Base-by-base conservation (phyloP, 371 early-diverging fungal species). In the Synchytrium microbalum region DNA sequence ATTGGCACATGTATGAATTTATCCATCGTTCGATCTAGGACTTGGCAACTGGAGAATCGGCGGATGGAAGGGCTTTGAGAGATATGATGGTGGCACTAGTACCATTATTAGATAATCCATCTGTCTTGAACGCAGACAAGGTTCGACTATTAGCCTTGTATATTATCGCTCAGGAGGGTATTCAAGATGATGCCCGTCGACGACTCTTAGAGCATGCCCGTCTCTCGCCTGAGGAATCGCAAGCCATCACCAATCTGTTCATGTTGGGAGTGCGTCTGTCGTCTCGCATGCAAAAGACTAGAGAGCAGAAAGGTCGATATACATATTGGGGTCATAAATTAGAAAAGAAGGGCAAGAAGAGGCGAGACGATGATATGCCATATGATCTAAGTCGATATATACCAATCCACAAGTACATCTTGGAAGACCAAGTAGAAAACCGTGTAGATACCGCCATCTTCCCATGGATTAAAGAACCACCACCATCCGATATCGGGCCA, bases 131-230 rank as follows among this genome's bases (percentile, higher is more conserved):
- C 56, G 29, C 56, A 65, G 89, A 92, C 72, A 96, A 93, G 73
- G 72, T 93, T 51, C 89, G 98, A 5, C 74, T 94, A 58, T 75
- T 95, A 61, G 81, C 94, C 82, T 66, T 94, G 13, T 91, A 89
- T 75, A 88, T 91, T 33, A 87, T 92, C 30, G 80, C 84, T 59
- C 89, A 78, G 51, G 87, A 82, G 66, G 92, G 72, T 56, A 78
- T 79, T 30, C 75, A 74, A 3, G 85, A 88, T 65, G 76, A 75
- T 3, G 89, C 92, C 60, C 74, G 90, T 0, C 84, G 86, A 27
- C 69, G 77, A 53, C 72, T 95, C 29, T 70, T 88, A 31, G 82
- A 87, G 2, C 81, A 83, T 66, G 94, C 93, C 13, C 82, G 86
- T 58, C 75, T 97, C 19, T 75, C 81, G 13, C 76, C 83, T n/a